Conservation (phyloP, 805 yeast genomes). For the Candida patagonica region DNA sequence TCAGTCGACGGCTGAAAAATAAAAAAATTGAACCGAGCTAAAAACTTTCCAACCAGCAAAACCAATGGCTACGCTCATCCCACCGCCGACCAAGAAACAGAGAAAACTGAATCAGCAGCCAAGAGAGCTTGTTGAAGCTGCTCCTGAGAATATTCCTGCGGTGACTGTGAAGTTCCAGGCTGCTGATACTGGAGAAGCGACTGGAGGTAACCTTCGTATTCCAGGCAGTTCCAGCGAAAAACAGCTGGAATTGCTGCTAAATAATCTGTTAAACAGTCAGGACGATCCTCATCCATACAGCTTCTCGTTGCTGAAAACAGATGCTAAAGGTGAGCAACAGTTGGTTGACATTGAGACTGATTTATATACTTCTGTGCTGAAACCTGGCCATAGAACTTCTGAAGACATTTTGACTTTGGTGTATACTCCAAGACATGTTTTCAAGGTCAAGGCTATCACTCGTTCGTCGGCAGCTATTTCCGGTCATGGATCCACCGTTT, state of each 20-base stretch:
- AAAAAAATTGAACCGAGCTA: too few species aligned
- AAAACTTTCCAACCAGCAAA: neutral
- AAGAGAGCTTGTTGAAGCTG: constrained; percentile 52
- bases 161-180: constrained; percentile 87
- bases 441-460: constrained; percentile 85
- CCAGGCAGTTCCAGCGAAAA: constrained; percentile 82
- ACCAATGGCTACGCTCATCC: constrained; percentile 81
- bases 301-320: constrained; percentile 51
- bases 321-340: constrained; percentile 21
- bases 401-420: constrained; percentile 89
- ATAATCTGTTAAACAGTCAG: constrained; percentile 51
- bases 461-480: constrained; percentile 86
- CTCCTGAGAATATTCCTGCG: constrained; percentile 76
- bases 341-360: constrained; percentile 70
- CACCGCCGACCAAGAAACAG: constrained; percentile 89
- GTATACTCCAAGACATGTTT: constrained; percentile 90
- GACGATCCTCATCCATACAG: constrained; percentile 81
- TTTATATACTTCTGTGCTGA: constrained; percentile 68
- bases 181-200: constrained; percentile 78
- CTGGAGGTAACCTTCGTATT: constrained; percentile 80
- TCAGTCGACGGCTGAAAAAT: too few species aligned
- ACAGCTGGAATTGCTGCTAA: constrained; percentile 81
- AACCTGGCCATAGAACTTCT: constrained; percentile 79
- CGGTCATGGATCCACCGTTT: constrained; percentile 90
- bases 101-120: constrained; percentile 75